Percentiles rank a stretch among this genome's conserved stretches.
phyloP scores from a whole-genome alignment of 208 protist species.

The Acanthamoeba castellanii region DNA sequence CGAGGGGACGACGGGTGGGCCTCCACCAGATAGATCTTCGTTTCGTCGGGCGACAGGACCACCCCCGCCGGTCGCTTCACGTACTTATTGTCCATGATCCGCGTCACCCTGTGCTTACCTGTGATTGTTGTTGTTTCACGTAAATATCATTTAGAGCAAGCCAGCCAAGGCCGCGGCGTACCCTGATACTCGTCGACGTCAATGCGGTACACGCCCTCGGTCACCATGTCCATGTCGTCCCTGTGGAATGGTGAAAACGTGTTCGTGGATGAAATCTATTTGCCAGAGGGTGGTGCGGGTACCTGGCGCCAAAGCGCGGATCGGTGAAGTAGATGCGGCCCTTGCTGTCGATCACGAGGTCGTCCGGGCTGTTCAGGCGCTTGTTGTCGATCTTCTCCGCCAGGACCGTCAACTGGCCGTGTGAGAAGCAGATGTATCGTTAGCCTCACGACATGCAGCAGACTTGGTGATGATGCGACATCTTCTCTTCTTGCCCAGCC shows the following conservation, averaged over 20 bases:
- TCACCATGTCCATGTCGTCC: constrained; percentile 3
- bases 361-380: constrained; percentile 7
- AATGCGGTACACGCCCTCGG: background rate
- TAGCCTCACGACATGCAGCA: background rate
- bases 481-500: too few species aligned
- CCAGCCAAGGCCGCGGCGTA: background rate
- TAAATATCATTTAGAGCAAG: background rate
- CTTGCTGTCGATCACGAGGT: constrained; percentile 26
- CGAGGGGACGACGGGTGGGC: background rate
- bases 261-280: background rate
- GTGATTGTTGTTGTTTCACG: background rate
- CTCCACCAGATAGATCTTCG: constrained; percentile 11
- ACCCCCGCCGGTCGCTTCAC: constrained; percentile 6
- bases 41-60: background rate
- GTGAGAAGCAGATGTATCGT: background rate
- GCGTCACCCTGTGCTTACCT: background rate
- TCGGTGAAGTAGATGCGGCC: constrained; percentile 23
- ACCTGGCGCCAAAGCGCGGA: background rate
- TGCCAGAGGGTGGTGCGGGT: background rate
- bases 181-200: constrained; percentile 27
- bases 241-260: background rate
- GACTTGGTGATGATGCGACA: background rate
- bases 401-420: background rate
- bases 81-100: constrained; percentile 13
- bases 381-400: constrained; percentile 38